Percentiles rank a stretch among this genome's conserved stretches.
These are phyloP conservation scores for Hypoxylon fuscum DNA, from an alignment of 495 filamentous ascomycete genomes.

Conservation along the genomic window DNA sequence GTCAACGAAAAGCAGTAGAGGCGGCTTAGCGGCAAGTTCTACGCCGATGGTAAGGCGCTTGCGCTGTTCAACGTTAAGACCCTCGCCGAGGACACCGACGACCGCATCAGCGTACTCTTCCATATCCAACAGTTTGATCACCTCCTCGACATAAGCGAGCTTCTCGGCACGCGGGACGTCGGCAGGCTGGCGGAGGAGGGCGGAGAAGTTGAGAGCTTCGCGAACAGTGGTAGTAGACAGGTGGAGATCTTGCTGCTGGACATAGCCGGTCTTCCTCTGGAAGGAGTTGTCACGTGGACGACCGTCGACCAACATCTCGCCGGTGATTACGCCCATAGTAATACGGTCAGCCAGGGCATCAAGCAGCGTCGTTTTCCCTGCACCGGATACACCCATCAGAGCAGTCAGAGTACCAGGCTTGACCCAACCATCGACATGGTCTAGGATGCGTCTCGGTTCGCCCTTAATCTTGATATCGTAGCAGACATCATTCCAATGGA, in stretches of 20 bases:
- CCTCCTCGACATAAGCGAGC: constrained; percentile 85
- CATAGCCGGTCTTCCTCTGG: constrained; percentile 94
- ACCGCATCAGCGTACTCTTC: constrained; percentile 86
- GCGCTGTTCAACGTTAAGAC: constrained; percentile 91
- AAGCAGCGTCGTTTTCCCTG: constrained; percentile 78
- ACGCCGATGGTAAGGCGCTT: constrained; percentile 92
- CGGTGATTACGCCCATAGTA: constrained; percentile 85
- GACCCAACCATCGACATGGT: constrained; percentile 89
- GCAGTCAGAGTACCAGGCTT: constrained; percentile 91
- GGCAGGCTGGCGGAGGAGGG: constrained; percentile 83
- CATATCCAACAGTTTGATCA: constrained; percentile 91
- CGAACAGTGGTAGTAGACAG: constrained; percentile 85
- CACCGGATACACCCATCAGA: constrained; percentile 81
- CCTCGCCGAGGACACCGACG: constrained; percentile 87
- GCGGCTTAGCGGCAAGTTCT: constrained; percentile 89
- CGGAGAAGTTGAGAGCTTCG: constrained; percentile 84
- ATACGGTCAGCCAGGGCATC: constrained; percentile 81
- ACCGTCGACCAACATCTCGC: constrained; percentile 87
- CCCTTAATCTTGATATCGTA: constrained; percentile 91
- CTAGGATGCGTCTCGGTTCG: constrained; percentile 76
- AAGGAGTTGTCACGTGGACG: constrained; percentile 78
- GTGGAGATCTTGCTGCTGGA: constrained; percentile 95
- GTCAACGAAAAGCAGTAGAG: constrained; percentile 89
- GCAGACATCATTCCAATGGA: constrained; percentile 86
- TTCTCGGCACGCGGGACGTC: constrained; percentile 75